Evolutionary conservation across 2,329 filamentous ascomycete species (phyloP).

Genomic region (Sporothrix inflata): DNA sequence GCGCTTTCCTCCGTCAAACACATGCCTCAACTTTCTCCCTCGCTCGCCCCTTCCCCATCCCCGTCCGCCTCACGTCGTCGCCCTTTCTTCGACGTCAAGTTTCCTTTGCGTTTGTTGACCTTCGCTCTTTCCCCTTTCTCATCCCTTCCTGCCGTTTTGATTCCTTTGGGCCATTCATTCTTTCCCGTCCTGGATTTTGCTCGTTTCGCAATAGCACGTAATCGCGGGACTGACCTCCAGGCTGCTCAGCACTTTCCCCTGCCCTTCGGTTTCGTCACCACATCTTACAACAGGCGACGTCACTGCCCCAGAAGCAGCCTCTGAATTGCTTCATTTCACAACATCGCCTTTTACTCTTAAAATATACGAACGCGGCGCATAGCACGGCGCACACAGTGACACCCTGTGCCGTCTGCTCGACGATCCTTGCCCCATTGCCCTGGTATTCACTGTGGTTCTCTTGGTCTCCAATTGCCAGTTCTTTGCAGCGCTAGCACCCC

Average conservation of each 20-base stretch:
- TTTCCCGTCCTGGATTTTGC: neutral
- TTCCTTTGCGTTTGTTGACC: neutral
- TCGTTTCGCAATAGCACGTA: constrained; percentile 6
- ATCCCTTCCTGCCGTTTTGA: neutral
- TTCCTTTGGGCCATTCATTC: neutral
- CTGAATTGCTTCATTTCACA: constrained; percentile 17
- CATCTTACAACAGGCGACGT: constrained; percentile 16
- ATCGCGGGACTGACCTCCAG: neutral
- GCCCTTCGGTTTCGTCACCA: constrained; percentile 5
- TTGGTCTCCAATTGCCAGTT: constrained; percentile 17
- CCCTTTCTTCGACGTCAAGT: neutral
- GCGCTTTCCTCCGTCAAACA: neutral
- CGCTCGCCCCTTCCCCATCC: neutral
- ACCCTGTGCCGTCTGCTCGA: neutral
- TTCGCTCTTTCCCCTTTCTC: neutral
- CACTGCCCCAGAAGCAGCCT: constrained; percentile 6
- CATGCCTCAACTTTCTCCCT: neutral
- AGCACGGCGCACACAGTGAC: neutral
- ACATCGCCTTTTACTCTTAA: neutral
- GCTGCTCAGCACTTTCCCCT: neutral
- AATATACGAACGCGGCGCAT: neutral
- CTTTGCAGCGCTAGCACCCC: constrained; percentile 21
- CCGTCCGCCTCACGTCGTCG: neutral
- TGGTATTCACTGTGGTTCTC: neutral
- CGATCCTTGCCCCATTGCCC: constrained; percentile 9